Evolutionary conservation across 2,329 filamentous ascomycete species (phyloP).

Genomic region (Hirsutella minnesotensis): DNA sequence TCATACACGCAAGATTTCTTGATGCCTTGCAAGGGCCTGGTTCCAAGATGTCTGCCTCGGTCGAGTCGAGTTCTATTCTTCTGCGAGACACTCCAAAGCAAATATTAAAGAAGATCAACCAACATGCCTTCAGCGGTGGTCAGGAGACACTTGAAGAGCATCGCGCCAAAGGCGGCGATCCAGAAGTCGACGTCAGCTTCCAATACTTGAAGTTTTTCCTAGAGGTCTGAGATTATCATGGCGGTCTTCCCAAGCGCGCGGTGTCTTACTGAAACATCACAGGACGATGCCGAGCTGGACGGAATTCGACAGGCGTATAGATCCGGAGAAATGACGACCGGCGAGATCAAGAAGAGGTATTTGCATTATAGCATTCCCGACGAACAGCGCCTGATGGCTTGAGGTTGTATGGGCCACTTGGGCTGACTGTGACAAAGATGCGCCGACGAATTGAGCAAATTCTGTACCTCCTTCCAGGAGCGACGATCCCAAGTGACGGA

Average conservation of each 20-base stretch:
- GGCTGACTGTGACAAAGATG: not conserved
- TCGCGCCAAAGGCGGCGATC: constrained; percentile 67
- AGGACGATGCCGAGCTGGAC: too few relatives aligned
- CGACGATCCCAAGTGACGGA: constrained; percentile 64
- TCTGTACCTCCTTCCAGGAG: constrained; percentile 57
- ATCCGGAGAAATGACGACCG: constrained; percentile 43
- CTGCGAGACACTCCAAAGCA: constrained; percentile 81
- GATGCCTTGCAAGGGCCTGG: constrained; percentile 84
- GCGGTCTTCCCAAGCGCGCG: too few relatives aligned
- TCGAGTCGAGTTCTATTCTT: constrained; percentile 71
- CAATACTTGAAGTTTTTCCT: constrained; percentile 88
- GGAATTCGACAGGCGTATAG: too few relatives aligned
- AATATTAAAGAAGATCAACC: constrained; percentile 88
- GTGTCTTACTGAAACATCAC: too few relatives aligned
- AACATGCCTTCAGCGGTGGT: constrained; percentile 78
- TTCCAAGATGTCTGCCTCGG: constrained; percentile 77
- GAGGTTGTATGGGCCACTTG: not conserved
- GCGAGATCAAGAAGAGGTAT: constrained; percentile 32
- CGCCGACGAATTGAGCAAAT: constrained; percentile 53
- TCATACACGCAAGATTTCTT: constrained; percentile 72
- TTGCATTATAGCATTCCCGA: too few relatives aligned
- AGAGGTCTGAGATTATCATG: constrained; percentile 30
- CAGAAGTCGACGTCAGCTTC: constrained; percentile 80
- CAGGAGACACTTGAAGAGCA: constrained; percentile 75
- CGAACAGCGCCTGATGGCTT: too few relatives aligned